Conservation (phyloP, 2,329 filamentous ascomycete genomes). For the Plenodomus lindquistii region DNA sequence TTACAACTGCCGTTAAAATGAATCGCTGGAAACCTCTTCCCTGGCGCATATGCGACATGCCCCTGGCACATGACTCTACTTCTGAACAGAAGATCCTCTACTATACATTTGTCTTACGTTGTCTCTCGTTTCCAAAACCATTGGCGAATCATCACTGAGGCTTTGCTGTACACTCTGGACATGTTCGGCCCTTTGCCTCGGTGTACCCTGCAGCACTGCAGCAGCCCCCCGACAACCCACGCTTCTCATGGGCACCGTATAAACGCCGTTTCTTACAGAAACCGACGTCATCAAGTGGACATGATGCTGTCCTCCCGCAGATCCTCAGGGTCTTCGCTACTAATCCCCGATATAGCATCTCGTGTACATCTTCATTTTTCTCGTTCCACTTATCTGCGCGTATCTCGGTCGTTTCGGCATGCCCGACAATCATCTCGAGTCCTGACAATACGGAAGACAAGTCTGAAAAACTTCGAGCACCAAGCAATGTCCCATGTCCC, state of each 20-base stretch:
- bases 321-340: constrained; percentile 15
- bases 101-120: not conserved
- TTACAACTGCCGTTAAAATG: too few species aligned
- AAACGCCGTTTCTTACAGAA: not conserved
- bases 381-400: not conserved
- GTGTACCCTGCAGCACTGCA: not conserved
- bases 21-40: too few species aligned
- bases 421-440: constrained; percentile 5
- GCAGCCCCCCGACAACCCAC: not conserved
- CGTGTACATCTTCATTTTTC: constrained; percentile 8
- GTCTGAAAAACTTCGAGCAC: not conserved
- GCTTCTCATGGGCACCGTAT: not conserved
- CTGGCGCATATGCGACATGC: too few species aligned
- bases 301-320: constrained; percentile 1
- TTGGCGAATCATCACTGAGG: not conserved
- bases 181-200: not conserved
- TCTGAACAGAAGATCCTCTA: not conserved
- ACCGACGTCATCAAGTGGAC: not conserved
- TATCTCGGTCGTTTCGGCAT: not conserved
- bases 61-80: not conserved
- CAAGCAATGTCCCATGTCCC: constrained; percentile 4
- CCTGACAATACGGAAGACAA: not conserved
- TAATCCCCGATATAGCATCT: not conserved
- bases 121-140: not conserved
- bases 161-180: not conserved